Evolutionary conservation across 768 basidiomycete species (phyloP), one percentile per base, ranked within the genome.

Genomic region (Mycena sanguinolenta): DNA sequence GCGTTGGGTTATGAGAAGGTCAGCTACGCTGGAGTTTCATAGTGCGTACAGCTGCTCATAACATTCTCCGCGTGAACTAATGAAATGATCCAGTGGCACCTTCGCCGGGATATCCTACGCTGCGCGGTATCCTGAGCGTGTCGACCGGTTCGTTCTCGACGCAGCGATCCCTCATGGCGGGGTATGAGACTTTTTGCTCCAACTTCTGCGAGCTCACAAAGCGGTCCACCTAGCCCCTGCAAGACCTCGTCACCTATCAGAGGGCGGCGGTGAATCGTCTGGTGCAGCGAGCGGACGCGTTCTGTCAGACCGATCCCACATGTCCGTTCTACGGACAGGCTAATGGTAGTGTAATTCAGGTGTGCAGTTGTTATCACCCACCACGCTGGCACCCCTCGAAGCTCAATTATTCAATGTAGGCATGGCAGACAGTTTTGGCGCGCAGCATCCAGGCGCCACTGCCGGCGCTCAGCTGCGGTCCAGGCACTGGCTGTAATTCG

Each of bases 331-430:
- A 74, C 42, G 50, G 59, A 0, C 68, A 74, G 36, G 75, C 73
- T 0, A 75, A 74, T 25, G 73, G 75, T 25, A 70, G 67, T 71
- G 75, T 82, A 84, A 5, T 88, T 83, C 12, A 89, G 77, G 67
- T 72, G 42, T 16, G 61, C 39, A 42, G n/a, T n/a, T n/a, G n/a
- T n/a, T 34, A 25, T 4, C n/a, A 25, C 23, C 27, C 3, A n/a
- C 13, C 23, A 2, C 21, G n/a, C 4, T n/a, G n/a, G n/a, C n/a
- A n/a, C n/a, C n/a, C n/a, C n/a, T n/a, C n/a, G n/a, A n/a, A n/a
- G n/a, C n/a, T n/a, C n/a, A n/a, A n/a, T n/a, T n/a, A n/a, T n/a
- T n/a, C n/a, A n/a, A n/a, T 46, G 32, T 30, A 72, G 66, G 70
- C 70, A 27, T 72, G 66, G 66, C 27, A 72, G 3, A 65, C 71